Base-by-base conservation (phyloP, 257 asterid species). In the Eucommia ulmoides region DNA sequence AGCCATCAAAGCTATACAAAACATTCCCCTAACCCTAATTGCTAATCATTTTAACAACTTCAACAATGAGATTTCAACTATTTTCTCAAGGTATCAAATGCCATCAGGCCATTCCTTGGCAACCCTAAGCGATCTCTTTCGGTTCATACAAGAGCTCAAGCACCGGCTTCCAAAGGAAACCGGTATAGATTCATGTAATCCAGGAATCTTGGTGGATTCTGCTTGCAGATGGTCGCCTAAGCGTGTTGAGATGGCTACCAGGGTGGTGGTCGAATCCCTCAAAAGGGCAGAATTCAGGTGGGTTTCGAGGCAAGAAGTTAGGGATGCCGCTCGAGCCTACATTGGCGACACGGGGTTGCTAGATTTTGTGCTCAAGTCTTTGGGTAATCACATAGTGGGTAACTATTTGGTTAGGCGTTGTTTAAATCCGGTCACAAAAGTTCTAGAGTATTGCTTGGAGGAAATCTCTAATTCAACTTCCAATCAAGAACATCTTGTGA, bases 221-320 rank as follows among this genome's bases (percentile, higher is more conserved):
- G 77, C 95, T 1, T 91, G 99, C 62, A 66, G 99, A 41, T 91
- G 99, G 99, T 91, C 99, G 0, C 84, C 94, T 1, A 86, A 83
- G 60, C 86, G 99, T 1, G 88, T 91, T 2, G 95, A 86, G 33
- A 86, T 83, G 93, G 96, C 99, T 16, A 83, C 87, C 18, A 80
- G 74, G 51, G 99, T 81, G 45, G 85, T 91, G n/a, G 79, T 91
- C 15, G 95, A 91, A 53, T 84, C 96, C 45, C 69, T 86, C 4
- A 86, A 91, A 59, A 66, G 74, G 21, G 83, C 94, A 3, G 82
- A 91, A 54, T 73, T 51, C 6, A 74, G 80, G 35, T 91, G 99
- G 99, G 76, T 86, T 25, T 86, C 99, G 8, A 70, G 96, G 26
- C 99, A 91, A 55, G 84, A 86, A 23, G 92, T 91, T 1, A 71